Evolutionary conservation across 2,329 filamentous ascomycete species (phyloP).

Genomic region (Pyrenochaeta sp.): DNA sequence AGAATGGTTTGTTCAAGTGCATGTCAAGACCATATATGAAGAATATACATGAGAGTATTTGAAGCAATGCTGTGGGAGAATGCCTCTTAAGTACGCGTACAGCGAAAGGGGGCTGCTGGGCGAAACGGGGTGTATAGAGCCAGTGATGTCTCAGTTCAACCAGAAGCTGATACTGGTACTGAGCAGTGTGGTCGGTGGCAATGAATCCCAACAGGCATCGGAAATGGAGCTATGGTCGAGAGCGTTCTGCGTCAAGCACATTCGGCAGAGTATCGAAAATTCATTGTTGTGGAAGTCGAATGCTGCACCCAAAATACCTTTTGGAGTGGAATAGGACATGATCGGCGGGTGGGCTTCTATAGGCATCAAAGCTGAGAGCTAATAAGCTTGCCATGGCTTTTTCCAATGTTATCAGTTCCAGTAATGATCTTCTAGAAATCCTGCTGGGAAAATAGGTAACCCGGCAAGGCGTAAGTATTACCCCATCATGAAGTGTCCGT

Average conservation of each 20-base stretch:
- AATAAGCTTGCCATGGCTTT: background rate
- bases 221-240: background rate
- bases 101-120: background rate
- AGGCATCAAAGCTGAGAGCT: background rate
- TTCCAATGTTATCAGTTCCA: background rate
- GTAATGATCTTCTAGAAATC: background rate
- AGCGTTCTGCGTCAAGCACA: background rate
- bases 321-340: background rate
- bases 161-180: background rate
- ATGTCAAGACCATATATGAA: conserved; percentile 27
- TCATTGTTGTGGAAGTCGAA: background rate
- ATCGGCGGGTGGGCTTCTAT: background rate
- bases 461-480: too few relatives aligned
- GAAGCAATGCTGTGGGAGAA: background rate
- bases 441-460: too few relatives aligned
- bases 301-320: background rate
- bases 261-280: background rate
- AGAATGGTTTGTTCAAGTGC: conserved; percentile 12
- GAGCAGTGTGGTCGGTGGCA: background rate
- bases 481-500: too few relatives aligned
- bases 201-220: background rate
- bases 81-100: background rate
- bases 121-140: background rate
- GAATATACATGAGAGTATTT: conserved; percentile 26
- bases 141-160: background rate